A percentile compares a stretch with the other conserved stretches of the same genome.
Conservation (phyloP, 352 stramenopile species). For the Globisporangium cylindrosporum region DNA sequence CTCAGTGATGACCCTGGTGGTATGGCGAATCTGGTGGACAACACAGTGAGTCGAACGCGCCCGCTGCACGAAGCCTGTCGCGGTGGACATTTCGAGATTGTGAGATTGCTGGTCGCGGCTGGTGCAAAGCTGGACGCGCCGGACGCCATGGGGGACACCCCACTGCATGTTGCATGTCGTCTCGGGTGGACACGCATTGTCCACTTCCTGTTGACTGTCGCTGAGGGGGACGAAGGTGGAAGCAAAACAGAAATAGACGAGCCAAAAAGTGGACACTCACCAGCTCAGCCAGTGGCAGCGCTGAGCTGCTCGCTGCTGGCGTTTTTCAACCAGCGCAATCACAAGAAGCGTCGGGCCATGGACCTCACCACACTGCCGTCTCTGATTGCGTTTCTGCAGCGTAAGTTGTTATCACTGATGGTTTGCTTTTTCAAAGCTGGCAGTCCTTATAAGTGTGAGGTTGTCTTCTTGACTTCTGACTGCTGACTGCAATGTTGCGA, state of each 20-base stretch:
- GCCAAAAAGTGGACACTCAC: not conserved
- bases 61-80: slow-evolving; percentile 59
- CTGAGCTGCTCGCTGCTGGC: slow-evolving; percentile 17
- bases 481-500: not conserved
- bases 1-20: slow-evolving; percentile 30
- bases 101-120: slow-evolving; percentile 32
- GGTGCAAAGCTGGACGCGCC: slow-evolving; percentile 36
- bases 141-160: slow-evolving; percentile 47
- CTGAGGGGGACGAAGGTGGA: slow-evolving; percentile 8
- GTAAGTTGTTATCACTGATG: slow-evolving; percentile 15
- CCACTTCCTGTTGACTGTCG: slow-evolving; percentile 39
- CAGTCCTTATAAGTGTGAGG: not conserved
- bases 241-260: not conserved
- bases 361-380: slow-evolving; percentile 44
- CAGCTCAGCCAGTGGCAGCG: no score
- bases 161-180: slow-evolving; percentile 55
- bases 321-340: slow-evolving; percentile 50
- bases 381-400: slow-evolving; percentile 24
- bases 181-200: slow-evolving; percentile 37
- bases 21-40: slow-evolving; percentile 40
- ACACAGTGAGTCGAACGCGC: slow-evolving; percentile 34
- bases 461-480: not conserved
- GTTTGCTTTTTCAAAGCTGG: not conserved
- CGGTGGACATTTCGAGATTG: slow-evolving; percentile 35
- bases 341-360: slow-evolving; percentile 41